Evolutionary conservation across 192 early-diverging fungal species (phyloP).

Genomic region (Entomortierella parvispora): DNA sequence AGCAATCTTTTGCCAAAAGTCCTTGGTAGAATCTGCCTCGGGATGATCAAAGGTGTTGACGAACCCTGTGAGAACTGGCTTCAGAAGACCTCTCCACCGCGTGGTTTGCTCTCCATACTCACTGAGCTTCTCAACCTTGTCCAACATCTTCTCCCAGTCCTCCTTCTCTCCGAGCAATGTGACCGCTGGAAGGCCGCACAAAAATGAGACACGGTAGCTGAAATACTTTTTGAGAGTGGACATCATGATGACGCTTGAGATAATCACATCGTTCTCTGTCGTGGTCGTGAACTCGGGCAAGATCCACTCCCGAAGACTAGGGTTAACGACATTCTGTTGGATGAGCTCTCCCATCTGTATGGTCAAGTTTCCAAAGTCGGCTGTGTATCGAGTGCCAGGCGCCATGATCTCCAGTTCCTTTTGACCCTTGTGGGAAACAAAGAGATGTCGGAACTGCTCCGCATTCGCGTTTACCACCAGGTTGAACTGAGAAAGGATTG

Average conservation of each 20-base stretch:
- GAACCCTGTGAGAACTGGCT: constrained; percentile 10
- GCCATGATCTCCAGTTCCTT: constrained; percentile 6
- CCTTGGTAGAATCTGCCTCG: constrained; percentile 2
- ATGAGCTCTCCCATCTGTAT: constrained; percentile 16
- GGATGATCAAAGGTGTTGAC: constrained; percentile 20
- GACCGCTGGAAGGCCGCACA: constrained; percentile 11
- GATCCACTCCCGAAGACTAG: constrained; percentile 11
- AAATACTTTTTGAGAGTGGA: constrained; percentile 25
- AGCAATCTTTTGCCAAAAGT: constrained; percentile 7
- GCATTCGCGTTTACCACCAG: constrained; percentile 17
- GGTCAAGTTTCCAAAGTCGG: constrained; percentile 16
- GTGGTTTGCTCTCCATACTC: constrained; percentile 14
- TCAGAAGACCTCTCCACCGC: constrained; percentile 12
- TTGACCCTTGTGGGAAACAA: constrained; percentile 17
- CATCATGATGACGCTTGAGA: constrained; percentile 19
- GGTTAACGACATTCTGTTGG: constrained; percentile 9
- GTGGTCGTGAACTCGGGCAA: constrained; percentile 25
- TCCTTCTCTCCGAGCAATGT: constrained; percentile 13
- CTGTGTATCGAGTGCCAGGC: not conserved
- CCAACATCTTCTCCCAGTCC: constrained; percentile 23
- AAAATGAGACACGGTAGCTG: not conserved
- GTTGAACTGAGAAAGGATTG: constrained; percentile 30
- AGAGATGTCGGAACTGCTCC: constrained; percentile 7
- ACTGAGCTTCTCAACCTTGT: constrained; percentile 8
- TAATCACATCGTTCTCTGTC: constrained; percentile 8